A percentile compares a stretch with the other conserved stretches of the same genome.
phyloP scores from a whole-genome alignment of 2,329 filamentous ascomycete species.

The Zymoseptoria tritici region DNA sequence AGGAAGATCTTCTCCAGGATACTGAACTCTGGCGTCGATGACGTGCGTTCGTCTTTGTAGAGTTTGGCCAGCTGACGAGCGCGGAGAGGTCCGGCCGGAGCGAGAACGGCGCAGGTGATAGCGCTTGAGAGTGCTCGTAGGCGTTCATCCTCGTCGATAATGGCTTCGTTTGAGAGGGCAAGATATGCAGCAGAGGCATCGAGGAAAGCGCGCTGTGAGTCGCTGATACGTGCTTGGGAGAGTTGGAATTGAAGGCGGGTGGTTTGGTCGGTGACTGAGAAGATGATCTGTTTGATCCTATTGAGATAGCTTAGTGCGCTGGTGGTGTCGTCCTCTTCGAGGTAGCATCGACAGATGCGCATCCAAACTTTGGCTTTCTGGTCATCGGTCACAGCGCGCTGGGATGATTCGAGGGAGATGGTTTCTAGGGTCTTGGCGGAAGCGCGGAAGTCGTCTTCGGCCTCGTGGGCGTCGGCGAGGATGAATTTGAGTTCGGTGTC shows the following conservation, averaged over 20 bases:
- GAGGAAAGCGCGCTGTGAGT: slow-evolving; percentile 82
- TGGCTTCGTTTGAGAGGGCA: slow-evolving; percentile 67
- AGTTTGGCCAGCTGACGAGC: slow-evolving; percentile 72
- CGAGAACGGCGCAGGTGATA: slow-evolving; percentile 85
- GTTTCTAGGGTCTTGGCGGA: slow-evolving; percentile 73
- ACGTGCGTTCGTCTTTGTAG: slow-evolving; percentile 86
- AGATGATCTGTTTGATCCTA: slow-evolving; percentile 88
- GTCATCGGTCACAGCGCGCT: slow-evolving; percentile 72
- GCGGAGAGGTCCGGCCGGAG: slow-evolving; percentile 79
- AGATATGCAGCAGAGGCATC: slow-evolving; percentile 84
- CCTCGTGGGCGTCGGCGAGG: slow-evolving; percentile 75
- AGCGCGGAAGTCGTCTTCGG: slow-evolving; percentile 67
- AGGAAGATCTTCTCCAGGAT: slow-evolving; percentile 98
- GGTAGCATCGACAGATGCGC: slow-evolving; percentile 85
- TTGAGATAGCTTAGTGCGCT: slow-evolving; percentile 82
- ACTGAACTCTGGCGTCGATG: slow-evolving; percentile 66
- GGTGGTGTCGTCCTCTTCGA: slow-evolving; percentile 88
- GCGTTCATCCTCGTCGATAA: slow-evolving; percentile 80
- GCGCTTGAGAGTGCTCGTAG: slow-evolving; percentile 77
- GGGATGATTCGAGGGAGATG: slow-evolving; percentile 82
- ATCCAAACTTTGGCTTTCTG: slow-evolving; percentile 84
- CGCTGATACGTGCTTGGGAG: slow-evolving; percentile 85
- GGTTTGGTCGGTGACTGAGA: slow-evolving; percentile 65
- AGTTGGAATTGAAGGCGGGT: slow-evolving; percentile 80
- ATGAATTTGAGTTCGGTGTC: slow-evolving; percentile 70